These are phyloP conservation scores for Aspergillus ruber DNA, from an alignment of 2,329 filamentous ascomycete genomes.

Conservation along the genomic window DNA sequence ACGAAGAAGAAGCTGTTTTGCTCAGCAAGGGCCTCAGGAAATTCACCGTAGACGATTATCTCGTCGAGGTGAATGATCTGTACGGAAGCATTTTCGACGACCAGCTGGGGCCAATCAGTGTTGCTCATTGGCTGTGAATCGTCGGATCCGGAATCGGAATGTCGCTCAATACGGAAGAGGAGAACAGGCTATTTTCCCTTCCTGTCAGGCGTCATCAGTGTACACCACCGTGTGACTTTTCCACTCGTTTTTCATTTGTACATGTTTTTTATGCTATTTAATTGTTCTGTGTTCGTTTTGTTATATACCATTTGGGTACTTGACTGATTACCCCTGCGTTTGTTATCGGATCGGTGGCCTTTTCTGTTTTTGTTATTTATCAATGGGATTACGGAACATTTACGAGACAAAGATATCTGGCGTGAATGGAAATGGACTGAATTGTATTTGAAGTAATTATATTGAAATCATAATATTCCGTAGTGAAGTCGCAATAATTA, in stretches of 20 bases:
- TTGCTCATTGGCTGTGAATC: constrained; percentile 35
- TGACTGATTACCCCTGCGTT: neutral
- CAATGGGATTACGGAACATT: neutral
- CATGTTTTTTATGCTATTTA: constrained; percentile 7
- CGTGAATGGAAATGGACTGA: neutral
- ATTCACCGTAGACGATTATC: constrained; percentile 75
- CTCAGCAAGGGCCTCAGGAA: constrained; percentile 62
- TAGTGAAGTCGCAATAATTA: neutral
- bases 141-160: neutral
- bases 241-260: constrained; percentile 13
- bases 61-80: constrained; percentile 68
- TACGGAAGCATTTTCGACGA: constrained; percentile 56
- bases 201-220: constrained; percentile 8
- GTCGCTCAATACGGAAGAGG: neutral
- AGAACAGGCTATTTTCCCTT: constrained; percentile 21
- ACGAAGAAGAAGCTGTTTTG: constrained; percentile 70
- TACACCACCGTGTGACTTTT: constrained; percentile 18
- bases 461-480: no score
- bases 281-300: constrained; percentile 5
- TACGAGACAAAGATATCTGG: neutral
- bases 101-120: constrained; percentile 27
- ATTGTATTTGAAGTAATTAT: no score
- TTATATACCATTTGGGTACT: constrained; percentile 19
- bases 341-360: neutral
- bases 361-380: constrained; percentile 3